Percentiles rank a stretch among this genome's conserved stretches.
These are phyloP conservation scores for Thielaviopsis ethacetica DNA, from an alignment of 2,329 filamentous ascomycete genomes.

Conservation along the genomic window DNA sequence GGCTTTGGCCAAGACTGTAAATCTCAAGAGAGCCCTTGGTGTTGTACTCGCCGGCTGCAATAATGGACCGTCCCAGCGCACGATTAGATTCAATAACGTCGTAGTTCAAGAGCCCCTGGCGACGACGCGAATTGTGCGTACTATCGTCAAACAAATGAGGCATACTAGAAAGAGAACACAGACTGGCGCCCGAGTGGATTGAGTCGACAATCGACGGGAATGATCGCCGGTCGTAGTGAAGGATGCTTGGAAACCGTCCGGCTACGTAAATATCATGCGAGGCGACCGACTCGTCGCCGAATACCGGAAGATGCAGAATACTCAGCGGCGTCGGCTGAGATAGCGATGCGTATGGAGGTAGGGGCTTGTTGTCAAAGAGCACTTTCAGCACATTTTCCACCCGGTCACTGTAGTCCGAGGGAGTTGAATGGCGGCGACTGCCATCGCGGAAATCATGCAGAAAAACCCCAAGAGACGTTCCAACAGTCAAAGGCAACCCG, in stretches of 20 bases:
- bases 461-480: constrained; percentile 66
- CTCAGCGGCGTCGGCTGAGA: constrained; percentile 69
- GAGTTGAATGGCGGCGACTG: constrained; percentile 17
- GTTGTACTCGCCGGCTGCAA: constrained; percentile 82
- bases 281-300: constrained; percentile 33
- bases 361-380: constrained; percentile 36
- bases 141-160: constrained; percentile 1
- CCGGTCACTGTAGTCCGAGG: constrained; percentile 12
- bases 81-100: constrained; percentile 15
- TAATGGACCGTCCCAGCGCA: constrained; percentile 44
- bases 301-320: constrained; percentile 57
- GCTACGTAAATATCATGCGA: constrained; percentile 76
- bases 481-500: constrained; percentile 61
- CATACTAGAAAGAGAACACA: constrained; percentile 47
- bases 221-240: constrained; percentile 76
- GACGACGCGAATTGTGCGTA: not conserved
- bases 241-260: constrained; percentile 73
- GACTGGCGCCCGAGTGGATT: constrained; percentile 66
- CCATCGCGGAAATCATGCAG: constrained; percentile 57
- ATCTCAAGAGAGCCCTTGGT: constrained; percentile 79
- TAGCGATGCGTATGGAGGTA: constrained; percentile 49
- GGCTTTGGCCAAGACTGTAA: constrained; percentile 41
- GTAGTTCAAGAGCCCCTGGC: not conserved
- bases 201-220: constrained; percentile 65
- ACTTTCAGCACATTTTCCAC: constrained; percentile 18